phyloP scores from a whole-genome alignment of 2,329 filamentous ascomycete genomes.

The Diaporthe australafricana region DNA sequence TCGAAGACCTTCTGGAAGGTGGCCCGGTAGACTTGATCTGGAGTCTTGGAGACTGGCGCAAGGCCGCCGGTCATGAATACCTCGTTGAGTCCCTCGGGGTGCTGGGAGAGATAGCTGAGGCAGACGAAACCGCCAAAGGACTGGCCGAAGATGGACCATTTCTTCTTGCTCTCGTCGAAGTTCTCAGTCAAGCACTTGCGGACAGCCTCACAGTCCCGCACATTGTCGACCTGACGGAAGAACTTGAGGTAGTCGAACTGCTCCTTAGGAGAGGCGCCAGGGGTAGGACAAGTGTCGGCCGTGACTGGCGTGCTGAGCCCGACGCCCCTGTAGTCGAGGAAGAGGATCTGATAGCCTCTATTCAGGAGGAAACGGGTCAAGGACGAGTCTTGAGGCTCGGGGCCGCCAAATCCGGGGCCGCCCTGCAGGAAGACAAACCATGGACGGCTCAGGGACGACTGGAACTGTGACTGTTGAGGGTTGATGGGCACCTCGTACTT shows the following conservation, averaged over 20 bases:
- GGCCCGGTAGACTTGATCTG: constrained; percentile 80
- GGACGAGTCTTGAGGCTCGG: constrained; percentile 77
- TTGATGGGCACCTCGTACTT: constrained; percentile 74
- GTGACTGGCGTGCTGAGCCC: constrained; percentile 86
- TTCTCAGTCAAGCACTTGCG: constrained; percentile 78
- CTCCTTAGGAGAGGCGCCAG: constrained; percentile 68
- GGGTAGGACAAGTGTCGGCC: constrained; percentile 74
- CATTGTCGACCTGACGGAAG: constrained; percentile 91
- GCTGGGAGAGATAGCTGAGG: constrained; percentile 85
- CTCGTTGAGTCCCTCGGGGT: constrained; percentile 82
- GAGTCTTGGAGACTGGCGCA: constrained; percentile 76
- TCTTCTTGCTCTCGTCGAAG: constrained; percentile 71
- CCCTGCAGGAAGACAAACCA: constrained; percentile 81
- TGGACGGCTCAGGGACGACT: constrained; percentile 30
- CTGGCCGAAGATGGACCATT: constrained; percentile 91
- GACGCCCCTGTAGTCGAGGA: constrained; percentile 92
- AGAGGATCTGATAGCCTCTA: constrained; percentile 85
- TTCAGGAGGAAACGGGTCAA: constrained; percentile 79
- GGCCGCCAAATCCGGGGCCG: constrained; percentile 84
- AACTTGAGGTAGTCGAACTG: constrained; percentile 85
- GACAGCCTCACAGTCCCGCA: constrained; percentile 89
- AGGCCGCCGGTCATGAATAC: constrained; percentile 88
- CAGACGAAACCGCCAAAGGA: constrained; percentile 92
- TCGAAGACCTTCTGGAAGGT: constrained; percentile 77
- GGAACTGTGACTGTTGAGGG: constrained; percentile 46